Percentiles rank a stretch among this genome's conserved stretches.
These are phyloP conservation scores for Trypanosoma avium DNA, from an alignment of 208 protist genomes.

Conservation along the genomic window DNA sequence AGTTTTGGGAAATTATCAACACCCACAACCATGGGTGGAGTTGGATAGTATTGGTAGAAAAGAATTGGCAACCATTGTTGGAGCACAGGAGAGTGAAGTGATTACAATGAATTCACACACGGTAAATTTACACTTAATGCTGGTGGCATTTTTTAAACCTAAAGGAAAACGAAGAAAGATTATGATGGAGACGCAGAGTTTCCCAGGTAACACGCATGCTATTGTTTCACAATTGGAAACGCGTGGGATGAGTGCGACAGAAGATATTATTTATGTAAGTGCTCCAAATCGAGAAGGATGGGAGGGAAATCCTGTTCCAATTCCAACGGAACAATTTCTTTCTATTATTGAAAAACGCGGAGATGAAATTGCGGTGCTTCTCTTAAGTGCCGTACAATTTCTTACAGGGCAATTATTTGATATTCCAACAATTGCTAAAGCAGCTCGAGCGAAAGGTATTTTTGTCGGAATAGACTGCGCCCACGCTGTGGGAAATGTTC, in stretches of 20 bases:
- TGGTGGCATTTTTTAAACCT: constrained; percentile 93
- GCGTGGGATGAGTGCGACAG: constrained; percentile 67
- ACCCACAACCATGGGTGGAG: constrained; percentile 81
- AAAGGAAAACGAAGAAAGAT: constrained; percentile 89
- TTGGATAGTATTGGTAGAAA: constrained; percentile 77
- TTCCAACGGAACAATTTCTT: constrained; percentile 86
- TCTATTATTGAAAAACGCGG: constrained; percentile 75
- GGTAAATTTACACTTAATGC: constrained; percentile 91
- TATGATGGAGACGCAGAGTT: constrained; percentile 81
- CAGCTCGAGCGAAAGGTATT: constrained; percentile 73
- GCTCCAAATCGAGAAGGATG: constrained; percentile 52
- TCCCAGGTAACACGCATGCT: constrained; percentile 77
- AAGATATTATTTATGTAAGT: constrained; percentile 54
- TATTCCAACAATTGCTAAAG: constrained; percentile 88
- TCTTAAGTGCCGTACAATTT: constrained; percentile 93
- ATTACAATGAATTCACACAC: constrained; percentile 94
- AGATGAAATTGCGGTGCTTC: constrained; percentile 84
- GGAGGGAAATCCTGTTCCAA: constrained; percentile 22
- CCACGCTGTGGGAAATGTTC: constrained; percentile 94
- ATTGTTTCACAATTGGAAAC: constrained; percentile 87
- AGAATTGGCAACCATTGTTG: constrained; percentile 78
- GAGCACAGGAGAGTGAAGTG: constrained; percentile 82
- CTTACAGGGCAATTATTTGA: constrained; percentile 94
- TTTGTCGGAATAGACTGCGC: constrained; percentile 93
- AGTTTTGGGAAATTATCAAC: constrained; percentile 77